Evolutionary conservation across 2,329 filamentous ascomycete genomes (phyloP), one percentile per base, ranked within the genome.

Genomic region (Talaromyces pinophilus): DNA sequence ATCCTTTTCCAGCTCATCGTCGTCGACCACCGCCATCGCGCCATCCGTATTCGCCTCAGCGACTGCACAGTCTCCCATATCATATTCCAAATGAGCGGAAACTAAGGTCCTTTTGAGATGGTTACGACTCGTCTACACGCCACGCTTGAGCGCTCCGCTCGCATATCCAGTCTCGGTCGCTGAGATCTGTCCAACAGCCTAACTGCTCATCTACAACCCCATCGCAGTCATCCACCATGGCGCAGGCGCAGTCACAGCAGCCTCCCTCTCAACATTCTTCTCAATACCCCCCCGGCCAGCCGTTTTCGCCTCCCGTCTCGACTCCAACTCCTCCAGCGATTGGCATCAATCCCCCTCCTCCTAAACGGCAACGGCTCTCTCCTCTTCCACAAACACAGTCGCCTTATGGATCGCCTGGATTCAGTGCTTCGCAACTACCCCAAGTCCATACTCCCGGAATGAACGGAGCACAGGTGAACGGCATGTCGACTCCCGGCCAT

Each of bases 341-440:
- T 69, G 77, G 74, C 78, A 79, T 75, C 59, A 80, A 90, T 79
- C 86, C 89, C 59, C 90, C 90, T 59, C 88, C 91, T 17, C 87
- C 86, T 67, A 94, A 95, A 81, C 86, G 91, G 76, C 89, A 86
- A 76, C 89, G 87, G 65, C 81, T 91, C 59, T 92, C 90, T 30
- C 88, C 90, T 62, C 88, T 88, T 66, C 86, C 88, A 40, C 80
- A 84, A n/a, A 88, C 90, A 62, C 83, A 79, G 55, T 78, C 78
- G 33, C 88, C 89, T 70, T 88, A 89, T 66, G 83, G 81, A 61
- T 90, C 88, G 40, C 87, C 87, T 0, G 88, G 88, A 73, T 81
- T 80, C 70, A 73, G 75, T 46, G 83, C 69, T 77, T 81, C 71
- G 83, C 86, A 69, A 79, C 84, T 71, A 44, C 80, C 78, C 30